These are phyloP conservation scores for Neurospora sp. DNA, from an alignment of 495 filamentous ascomycete genomes.

Conservation along the genomic window DNA sequence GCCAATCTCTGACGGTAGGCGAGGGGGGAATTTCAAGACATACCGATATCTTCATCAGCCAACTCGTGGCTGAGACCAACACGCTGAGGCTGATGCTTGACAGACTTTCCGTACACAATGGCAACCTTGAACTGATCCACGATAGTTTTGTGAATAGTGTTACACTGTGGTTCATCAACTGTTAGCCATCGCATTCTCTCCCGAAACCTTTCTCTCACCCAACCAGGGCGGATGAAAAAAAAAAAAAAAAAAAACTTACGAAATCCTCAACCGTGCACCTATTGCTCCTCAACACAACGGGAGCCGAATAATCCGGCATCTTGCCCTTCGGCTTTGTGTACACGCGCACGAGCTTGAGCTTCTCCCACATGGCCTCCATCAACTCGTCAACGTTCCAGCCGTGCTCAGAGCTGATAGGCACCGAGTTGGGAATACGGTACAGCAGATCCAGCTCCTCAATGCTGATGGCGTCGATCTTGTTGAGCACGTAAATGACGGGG, in stretches of 20 bases:
- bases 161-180: constrained; percentile 53
- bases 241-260: constrained; percentile 46
- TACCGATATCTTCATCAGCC: constrained; percentile 95
- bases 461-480: constrained; percentile 97
- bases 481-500: constrained; percentile 94
- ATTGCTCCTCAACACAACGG: constrained; percentile 75
- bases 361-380: constrained; percentile 97
- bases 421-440: constrained; percentile 93
- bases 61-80: constrained; percentile 89
- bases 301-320: constrained; percentile 82
- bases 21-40: constrained; percentile 14
- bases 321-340: constrained; percentile 98
- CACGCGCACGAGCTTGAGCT: constrained; percentile 78
- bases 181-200: constrained; percentile 4
- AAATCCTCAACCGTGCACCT: constrained; percentile 94
- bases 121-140: constrained; percentile 92
- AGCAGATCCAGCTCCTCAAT: constrained; percentile 95
- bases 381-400: constrained; percentile 98
- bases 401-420: constrained; percentile 93
- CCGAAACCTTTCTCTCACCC: background rate
- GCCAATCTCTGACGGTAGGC: too few species aligned
- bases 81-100: constrained; percentile 96
- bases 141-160: constrained; percentile 91
- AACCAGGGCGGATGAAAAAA: constrained; percentile 10
- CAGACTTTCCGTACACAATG: constrained; percentile 92